phyloP scores from a whole-genome alignment of 768 basidiomycete species.

The Hypholoma sublateritium region DNA sequence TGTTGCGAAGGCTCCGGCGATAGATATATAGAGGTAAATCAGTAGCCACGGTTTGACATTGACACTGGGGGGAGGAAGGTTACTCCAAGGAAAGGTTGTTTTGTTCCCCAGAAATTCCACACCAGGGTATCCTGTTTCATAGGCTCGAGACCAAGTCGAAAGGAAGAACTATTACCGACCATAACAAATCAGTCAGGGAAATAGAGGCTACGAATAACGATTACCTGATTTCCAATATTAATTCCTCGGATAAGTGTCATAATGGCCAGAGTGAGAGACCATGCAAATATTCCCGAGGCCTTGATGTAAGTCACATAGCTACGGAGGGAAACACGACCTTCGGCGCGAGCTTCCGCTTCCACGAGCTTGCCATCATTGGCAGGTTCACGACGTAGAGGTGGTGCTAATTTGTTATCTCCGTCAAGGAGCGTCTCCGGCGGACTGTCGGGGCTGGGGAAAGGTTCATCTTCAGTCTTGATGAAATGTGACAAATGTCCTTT shows the following conservation, averaged over 20 bases:
- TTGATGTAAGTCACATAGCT: constrained; percentile 67
- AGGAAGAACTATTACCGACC: constrained; percentile 51
- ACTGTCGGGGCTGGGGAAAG: constrained; percentile 24
- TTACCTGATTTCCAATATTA: constrained; percentile 58
- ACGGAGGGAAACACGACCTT: constrained; percentile 57
- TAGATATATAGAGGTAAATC: constrained; percentile 62
- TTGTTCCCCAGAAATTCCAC: constrained; percentile 15
- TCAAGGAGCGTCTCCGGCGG: constrained; percentile 11
- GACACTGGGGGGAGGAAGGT: constrained; percentile 56
- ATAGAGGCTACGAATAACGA: constrained; percentile 2
- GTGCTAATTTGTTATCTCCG: constrained; percentile 8
- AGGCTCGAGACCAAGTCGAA: constrained; percentile 70
- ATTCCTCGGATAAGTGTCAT: constrained; percentile 56
- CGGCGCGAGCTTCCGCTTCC: constrained; percentile 63
- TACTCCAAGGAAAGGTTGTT: constrained; percentile 41
- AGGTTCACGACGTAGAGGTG: constrained; percentile 9
- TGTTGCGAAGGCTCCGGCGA: constrained; percentile 53
- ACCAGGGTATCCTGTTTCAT: constrained; percentile 33
- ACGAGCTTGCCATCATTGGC: constrained; percentile 50
- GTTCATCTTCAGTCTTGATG: constrained; percentile 46
- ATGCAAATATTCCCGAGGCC: constrained; percentile 56
- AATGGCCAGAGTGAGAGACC: constrained; percentile 51
- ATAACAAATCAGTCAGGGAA: background rate
- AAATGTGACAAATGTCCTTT: constrained; percentile 43
- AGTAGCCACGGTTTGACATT: constrained; percentile 67